Base-by-base conservation (phyloP, 2,329 filamentous ascomycete genomes). In the Cladophialophora carrionii region DNA sequence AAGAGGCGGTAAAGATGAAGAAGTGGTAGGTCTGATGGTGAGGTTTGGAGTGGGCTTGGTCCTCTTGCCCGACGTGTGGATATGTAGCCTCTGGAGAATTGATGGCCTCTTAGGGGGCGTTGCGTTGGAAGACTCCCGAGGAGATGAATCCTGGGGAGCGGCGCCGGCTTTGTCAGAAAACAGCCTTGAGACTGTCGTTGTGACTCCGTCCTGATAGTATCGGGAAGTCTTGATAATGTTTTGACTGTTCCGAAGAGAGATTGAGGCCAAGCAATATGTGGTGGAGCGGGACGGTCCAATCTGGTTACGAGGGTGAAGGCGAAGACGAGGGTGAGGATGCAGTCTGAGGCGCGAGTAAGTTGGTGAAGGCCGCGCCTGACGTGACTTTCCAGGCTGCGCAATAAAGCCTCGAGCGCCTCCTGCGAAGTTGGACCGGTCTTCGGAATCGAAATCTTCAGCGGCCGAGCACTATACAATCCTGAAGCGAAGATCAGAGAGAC, bases 161-260 rank as follows among this genome's bases (percentile, higher is more conserved):
- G 70, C 70, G 66, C 69, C 70, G 67, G 62, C 46, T 70, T 66
- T 72, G 65, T 71, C 68, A 37, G 68, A 66, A 57, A 70, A 71
- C 41, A 70, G 58, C 51, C 63, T 67, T 49, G 69, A 68, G 60
- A 71, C 66, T 32, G 70, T 71, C 67, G 69, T 72, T 53, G 59
- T 71, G 69, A 57, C 61, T 61, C 20, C 53, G 26, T 51, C 49
- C 17, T 37, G 54, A 43, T 46, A 34, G 54, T 57, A 17, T 43
- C 24, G 52, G 12, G 22, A 54, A 57, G 37, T 52, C 53, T 54
- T 57, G 60, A 61, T 59, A 54, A 63, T 29, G 22, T 24, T 54
- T 51, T n/a, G 41, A 62, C n/a, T 22, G 31, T 46, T 43, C 49
- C 60, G 34, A 24, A 61, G 24, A 46, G 34, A 48, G 24, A 32